A percentile compares a stretch with the other conserved stretches of the same genome.
Evolutionary conservation across 2,329 filamentous ascomycete species (phyloP).

Genomic region (Fusarium protoensiforme): DNA sequence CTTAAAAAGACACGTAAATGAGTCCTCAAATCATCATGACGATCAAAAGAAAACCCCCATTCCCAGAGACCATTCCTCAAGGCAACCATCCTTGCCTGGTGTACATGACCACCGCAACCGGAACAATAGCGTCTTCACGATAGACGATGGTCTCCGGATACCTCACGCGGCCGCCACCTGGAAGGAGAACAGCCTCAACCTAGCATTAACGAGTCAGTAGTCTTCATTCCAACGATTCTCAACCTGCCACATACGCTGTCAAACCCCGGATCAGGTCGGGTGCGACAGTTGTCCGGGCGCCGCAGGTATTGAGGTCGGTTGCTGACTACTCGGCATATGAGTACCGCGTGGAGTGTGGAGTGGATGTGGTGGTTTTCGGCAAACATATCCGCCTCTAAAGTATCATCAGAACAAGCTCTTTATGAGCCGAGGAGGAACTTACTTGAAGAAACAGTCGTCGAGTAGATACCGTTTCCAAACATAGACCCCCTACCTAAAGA

Average conservation of each 20-base stretch:
- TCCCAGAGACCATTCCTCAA: background rate
- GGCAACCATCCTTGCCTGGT: background rate
- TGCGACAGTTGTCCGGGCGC: background rate
- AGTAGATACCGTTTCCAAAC: conserved; percentile 13
- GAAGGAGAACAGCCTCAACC: background rate
- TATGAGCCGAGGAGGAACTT: background rate
- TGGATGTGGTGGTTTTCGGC: background rate
- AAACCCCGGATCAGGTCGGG: background rate
- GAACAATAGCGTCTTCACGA: conserved; percentile 17
- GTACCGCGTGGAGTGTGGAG: background rate
- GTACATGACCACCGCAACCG: conserved; percentile 5
- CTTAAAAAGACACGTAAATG: fast-evolving
- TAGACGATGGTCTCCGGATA: conserved; percentile 16
- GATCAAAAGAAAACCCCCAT: background rate
- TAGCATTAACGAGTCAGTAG: background rate
- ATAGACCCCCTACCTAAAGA: background rate
- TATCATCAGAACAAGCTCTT: background rate
- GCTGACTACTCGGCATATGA: background rate
- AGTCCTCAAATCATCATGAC: background rate
- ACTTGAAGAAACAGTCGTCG: background rate
- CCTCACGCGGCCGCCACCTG: background rate
- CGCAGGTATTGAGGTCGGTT: background rate
- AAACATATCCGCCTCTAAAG: conserved; percentile 12
- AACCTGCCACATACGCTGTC: background rate
- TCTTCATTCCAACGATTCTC: background rate